Base-by-base conservation (phyloP, 2,329 filamentous ascomycete genomes). In the Orbilia quercus region DNA sequence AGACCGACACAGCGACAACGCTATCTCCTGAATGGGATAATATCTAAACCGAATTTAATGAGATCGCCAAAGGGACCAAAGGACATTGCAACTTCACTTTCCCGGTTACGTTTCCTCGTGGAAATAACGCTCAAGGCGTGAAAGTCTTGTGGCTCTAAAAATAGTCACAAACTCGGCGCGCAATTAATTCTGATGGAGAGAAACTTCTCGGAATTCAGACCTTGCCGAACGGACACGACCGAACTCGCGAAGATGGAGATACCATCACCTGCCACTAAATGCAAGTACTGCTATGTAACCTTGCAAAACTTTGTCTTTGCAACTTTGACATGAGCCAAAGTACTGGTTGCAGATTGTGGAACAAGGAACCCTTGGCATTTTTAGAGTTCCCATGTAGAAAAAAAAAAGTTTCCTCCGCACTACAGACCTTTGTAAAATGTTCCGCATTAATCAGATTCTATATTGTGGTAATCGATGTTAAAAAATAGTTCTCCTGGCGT, bases 301-400 rank as follows among this genome's bases (percentile, higher is more conserved):
- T 53, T 23, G 54, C 42, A 62, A 18, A 44, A 14, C 16, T 12
- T 40, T 45, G 36, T 31, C 28, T 31, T 50, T 44, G 38, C 16
- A 20, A 47, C 45, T 36, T 50, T 69, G 64, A 69, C 64, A 62
- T 69, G 9, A 31, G 64, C 64, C 55, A 69, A 69, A 54, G 22
- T 34, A 2, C 23, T 36, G 16, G 36, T 44, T 44, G 53, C n/a
- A 36, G 34, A 44, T 44, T 44, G 53, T 23, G 53, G 34, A 44
- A 58, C 36, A 22, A 6, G 38, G 7, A 42, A 31, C 53, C 34
- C 40, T 16, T 18, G n/a, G 11, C n/a, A 7, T 40, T 34, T 47
- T 25, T 59, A 16, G 51, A 65, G 22, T 28, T 12, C 38, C 53
- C 31, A 18, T 45, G 11, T 14, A 57, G 14, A 45, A 55, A 47